Percentiles rank a stretch among this genome's conserved stretches.
Conservation (phyloP, 345 rosid species). For the Litchi chinensis region DNA sequence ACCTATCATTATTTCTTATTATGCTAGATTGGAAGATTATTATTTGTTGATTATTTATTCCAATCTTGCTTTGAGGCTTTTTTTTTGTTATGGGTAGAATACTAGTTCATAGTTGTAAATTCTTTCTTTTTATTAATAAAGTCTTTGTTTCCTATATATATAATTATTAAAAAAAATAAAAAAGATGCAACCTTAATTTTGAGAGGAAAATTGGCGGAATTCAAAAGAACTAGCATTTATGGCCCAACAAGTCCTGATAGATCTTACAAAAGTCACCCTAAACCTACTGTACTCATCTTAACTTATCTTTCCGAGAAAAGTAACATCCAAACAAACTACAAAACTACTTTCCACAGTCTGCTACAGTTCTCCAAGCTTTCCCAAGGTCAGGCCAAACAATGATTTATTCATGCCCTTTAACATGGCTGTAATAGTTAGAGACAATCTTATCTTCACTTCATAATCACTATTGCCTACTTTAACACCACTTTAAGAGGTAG, state of each 20-base stretch:
- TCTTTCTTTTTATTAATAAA: no score
- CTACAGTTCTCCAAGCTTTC: neutral
- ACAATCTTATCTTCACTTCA: neutral
- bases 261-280: neutral
- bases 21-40: no score
- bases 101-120: no score
- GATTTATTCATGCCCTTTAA: neutral
- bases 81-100: no score
- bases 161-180: no score
- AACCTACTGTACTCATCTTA: neutral
- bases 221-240: neutral
- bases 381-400: neutral
- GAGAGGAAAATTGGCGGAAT: neutral
- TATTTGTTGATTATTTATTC: no score
- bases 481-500: conserved; percentile 6
- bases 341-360: neutral
- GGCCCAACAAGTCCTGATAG: neutral
- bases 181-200: neutral
- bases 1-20: no score
- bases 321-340: neutral
- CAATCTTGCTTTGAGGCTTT: no score
- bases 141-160: no score
- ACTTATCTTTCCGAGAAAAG: neutral
- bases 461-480: neutral
- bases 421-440: neutral